These are phyloP conservation scores for Pyrenochaeta sp. DNA, from an alignment of 2,329 filamentous ascomycete genomes.

Conservation along the genomic window DNA sequence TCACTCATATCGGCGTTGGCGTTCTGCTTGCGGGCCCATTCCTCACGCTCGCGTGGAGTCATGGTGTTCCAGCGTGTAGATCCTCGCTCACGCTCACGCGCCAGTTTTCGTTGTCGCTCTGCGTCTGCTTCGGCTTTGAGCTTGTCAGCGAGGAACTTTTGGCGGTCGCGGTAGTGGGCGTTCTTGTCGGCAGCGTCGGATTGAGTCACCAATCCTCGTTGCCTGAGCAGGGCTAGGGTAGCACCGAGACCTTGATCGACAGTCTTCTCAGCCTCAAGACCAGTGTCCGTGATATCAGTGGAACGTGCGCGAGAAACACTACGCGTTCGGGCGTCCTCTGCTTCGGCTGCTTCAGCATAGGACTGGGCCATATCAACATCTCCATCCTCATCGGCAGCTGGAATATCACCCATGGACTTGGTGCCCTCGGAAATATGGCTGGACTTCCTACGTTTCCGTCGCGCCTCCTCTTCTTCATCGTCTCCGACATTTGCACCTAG, in stretches of 20 bases:
- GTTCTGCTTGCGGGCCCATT: conserved; percentile 88
- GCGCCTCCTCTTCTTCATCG: conserved; percentile 43
- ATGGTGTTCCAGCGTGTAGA: conserved; percentile 85
- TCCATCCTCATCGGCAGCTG: conserved; percentile 58
- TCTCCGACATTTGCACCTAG: conserved; percentile 62
- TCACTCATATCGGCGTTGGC: conserved; percentile 85
- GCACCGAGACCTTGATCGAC: conserved; percentile 82
- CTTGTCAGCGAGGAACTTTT: conserved; percentile 83
- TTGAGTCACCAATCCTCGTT: conserved; percentile 80
- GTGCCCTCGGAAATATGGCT: conserved; percentile 37
- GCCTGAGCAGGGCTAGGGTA: conserved; percentile 81
- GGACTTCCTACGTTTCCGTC: conserved; percentile 59
- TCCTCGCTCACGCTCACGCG: conserved; percentile 87
- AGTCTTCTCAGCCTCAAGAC: conserved; percentile 84
- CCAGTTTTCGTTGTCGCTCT: conserved; percentile 78
- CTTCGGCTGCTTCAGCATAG: conserved; percentile 61
- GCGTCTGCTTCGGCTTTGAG: conserved; percentile 78
- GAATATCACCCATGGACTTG: conserved; percentile 33
- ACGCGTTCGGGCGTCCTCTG: conserved; percentile 53
- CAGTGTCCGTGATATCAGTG: conserved; percentile 68
- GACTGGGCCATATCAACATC: conserved; percentile 63
- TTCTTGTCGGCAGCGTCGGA: conserved; percentile 70
- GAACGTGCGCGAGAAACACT: conserved; percentile 49
- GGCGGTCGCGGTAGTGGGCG: conserved; percentile 72
- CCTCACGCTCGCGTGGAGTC: conserved; percentile 90